Evolutionary conservation across 2,329 filamentous ascomycete genomes (phyloP).

Genomic region (Talaromyces piceae): DNA sequence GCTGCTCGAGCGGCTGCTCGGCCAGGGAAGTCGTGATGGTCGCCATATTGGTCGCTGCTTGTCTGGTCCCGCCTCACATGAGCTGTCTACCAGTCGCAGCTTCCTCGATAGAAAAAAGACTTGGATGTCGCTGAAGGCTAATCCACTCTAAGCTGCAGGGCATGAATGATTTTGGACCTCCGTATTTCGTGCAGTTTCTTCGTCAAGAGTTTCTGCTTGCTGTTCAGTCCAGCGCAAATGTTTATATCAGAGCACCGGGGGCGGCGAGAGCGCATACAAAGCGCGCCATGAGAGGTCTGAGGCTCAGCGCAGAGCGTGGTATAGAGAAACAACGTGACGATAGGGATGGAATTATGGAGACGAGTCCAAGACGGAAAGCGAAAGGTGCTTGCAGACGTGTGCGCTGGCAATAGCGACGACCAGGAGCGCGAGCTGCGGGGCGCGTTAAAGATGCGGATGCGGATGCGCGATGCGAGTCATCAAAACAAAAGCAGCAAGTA

Average conservation of each 20-base stretch:
- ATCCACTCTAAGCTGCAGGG: too few relatives aligned
- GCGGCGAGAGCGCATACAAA: slow-evolving; percentile 9
- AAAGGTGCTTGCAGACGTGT: not conserved
- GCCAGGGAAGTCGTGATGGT: slow-evolving; percentile 69
- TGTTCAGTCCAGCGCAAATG: not conserved
- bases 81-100: slow-evolving; percentile 3
- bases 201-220: not conserved
- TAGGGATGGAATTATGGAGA: not conserved
- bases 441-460: slow-evolving; percentile 1
- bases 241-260: slow-evolving; percentile 2
- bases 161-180: not conserved
- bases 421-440: not conserved
- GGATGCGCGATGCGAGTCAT: not conserved
- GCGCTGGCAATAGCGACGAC: not conserved
- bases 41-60: slow-evolving; percentile 82
- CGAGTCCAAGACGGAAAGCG: not conserved
- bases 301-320: not conserved
- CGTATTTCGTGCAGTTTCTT: not conserved
- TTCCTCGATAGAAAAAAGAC: slow-evolving; percentile 2
- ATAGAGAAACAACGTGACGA: not conserved
- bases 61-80: too few relatives aligned
- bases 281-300: slow-evolving; percentile 5
- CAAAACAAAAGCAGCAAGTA: not conserved
- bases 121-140: not conserved
- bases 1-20: slow-evolving; percentile 67